Conservation (phyloP, 2,329 filamentous ascomycete species). For the Ilyonectria sp. region DNA sequence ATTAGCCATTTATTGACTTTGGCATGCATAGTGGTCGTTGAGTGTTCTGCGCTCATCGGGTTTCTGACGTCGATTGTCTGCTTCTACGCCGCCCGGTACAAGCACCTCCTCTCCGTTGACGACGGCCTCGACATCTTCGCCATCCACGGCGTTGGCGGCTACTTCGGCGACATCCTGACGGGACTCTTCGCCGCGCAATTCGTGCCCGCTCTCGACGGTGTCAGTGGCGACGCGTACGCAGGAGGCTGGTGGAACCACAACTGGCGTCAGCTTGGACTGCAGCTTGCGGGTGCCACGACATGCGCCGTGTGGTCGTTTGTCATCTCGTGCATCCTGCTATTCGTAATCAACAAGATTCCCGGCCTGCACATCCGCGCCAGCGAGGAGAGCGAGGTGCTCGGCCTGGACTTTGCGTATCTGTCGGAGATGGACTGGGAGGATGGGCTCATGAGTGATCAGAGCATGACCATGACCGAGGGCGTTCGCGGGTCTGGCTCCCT, state of each 20-base stretch:
- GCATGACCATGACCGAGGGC: constrained; percentile 39
- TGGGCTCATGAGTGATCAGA: constrained; percentile 34
- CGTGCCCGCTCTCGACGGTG: constrained; percentile 68
- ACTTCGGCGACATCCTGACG: constrained; percentile 70
- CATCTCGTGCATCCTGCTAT: constrained; percentile 66
- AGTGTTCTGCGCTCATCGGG: constrained; percentile 67
- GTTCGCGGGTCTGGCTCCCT: constrained; percentile 28
- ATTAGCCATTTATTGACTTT: not conserved
- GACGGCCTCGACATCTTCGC: constrained; percentile 74
- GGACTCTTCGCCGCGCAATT: constrained; percentile 68
- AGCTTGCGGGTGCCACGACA: constrained; percentile 70
- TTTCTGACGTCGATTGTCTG: constrained; percentile 64
- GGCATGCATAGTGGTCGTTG: constrained; percentile 59
- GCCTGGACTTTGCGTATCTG: constrained; percentile 61
- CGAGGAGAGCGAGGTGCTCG: constrained; percentile 68
- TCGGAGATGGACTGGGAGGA: constrained; percentile 48
- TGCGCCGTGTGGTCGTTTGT: constrained; percentile 70
- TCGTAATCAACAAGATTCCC: constrained; percentile 71
- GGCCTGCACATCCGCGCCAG: constrained; percentile 68
- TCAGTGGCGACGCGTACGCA: constrained; percentile 56
- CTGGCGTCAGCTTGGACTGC: constrained; percentile 69
- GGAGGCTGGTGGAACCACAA: constrained; percentile 68
- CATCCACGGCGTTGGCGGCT: constrained; percentile 72
- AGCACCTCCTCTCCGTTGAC: constrained; percentile 68
- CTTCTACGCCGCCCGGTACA: constrained; percentile 63